Percentiles rank a stretch among this genome's conserved stretches.
phyloP scores from a whole-genome alignment of 1,284 basidiomycete species.

The Trametes versicolor region DNA sequence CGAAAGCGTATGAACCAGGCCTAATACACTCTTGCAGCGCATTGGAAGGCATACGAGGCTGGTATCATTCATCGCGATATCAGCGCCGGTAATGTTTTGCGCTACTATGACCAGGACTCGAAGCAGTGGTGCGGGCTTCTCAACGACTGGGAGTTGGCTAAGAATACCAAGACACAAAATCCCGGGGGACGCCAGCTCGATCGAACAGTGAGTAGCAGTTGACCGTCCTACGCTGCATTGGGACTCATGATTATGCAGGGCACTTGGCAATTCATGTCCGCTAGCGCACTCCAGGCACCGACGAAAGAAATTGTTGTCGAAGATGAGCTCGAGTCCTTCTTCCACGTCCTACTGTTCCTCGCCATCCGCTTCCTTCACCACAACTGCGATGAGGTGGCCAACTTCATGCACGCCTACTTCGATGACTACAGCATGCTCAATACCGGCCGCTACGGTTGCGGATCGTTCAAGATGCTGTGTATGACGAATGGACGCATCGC shows the following conservation, averaged over 20 bases:
- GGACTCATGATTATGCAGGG: not conserved
- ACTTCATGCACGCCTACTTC: not conserved
- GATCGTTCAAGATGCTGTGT: not conserved
- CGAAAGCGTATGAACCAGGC: not conserved
- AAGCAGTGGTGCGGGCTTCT: not conserved
- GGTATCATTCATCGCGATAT: slow-evolving; percentile 3
- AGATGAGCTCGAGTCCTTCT: slow-evolving; percentile 10
- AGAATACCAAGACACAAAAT: not conserved
- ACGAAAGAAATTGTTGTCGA: not conserved
- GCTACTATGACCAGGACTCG: not conserved
- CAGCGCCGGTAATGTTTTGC: slow-evolving; percentile 4
- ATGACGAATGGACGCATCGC: too few relatives aligned
- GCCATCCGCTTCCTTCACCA: slow-evolving; percentile 1
- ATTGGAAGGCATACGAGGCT: not conserved
- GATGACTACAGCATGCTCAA: not conserved
- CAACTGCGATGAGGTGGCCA: not conserved
- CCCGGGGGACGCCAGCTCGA: not conserved
- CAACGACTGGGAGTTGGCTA: slow-evolving; percentile 7
- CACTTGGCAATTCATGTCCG: slow-evolving; percentile 11
- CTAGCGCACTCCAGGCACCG: not conserved
- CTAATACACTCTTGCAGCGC: not conserved
- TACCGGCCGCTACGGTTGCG: not conserved
- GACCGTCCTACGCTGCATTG: too few relatives aligned
- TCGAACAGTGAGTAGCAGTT: not conserved
- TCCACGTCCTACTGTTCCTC: slow-evolving; percentile 4